Evolutionary conservation across 495 filamentous ascomycete species (phyloP).

Genomic region (Poronia punctata): DNA sequence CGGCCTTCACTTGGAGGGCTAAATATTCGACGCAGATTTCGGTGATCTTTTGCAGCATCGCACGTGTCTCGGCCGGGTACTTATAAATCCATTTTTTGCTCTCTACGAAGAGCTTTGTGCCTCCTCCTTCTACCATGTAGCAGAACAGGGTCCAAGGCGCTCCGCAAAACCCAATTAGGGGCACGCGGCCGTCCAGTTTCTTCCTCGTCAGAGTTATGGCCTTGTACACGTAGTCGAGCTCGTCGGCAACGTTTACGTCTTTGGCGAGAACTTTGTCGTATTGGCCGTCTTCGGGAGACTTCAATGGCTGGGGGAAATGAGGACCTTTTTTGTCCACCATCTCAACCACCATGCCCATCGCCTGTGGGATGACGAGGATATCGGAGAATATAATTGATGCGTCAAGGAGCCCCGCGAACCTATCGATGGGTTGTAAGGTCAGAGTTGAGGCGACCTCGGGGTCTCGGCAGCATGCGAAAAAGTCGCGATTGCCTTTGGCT

Average conservation of each 20-base stretch:
- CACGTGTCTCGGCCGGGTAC: slow-evolving; percentile 72
- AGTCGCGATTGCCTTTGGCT: slow-evolving; percentile 81
- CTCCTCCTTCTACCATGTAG: slow-evolving; percentile 98
- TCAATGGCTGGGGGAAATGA: slow-evolving; percentile 80
- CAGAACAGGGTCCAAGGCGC: slow-evolving; percentile 94
- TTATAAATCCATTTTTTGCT: slow-evolving; percentile 94
- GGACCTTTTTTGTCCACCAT: slow-evolving; percentile 97
- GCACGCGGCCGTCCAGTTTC: slow-evolving; percentile 82
- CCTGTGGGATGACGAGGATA: slow-evolving; percentile 95
- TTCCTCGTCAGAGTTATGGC: slow-evolving; percentile 86
- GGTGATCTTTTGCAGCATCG: slow-evolving; percentile 80
- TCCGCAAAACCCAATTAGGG: slow-evolving; percentile 94
- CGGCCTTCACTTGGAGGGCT: slow-evolving; percentile 83
- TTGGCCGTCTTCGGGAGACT: slow-evolving; percentile 69
- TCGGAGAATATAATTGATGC: slow-evolving; percentile 99
- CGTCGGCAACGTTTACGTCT: slow-evolving; percentile 72
- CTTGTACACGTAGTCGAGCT: slow-evolving; percentile 89
- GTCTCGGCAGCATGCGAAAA: slow-evolving; percentile 92
- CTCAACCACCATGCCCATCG: slow-evolving; percentile 92
- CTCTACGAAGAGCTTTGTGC: slow-evolving; percentile 85
- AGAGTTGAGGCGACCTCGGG: slow-evolving; percentile 88
- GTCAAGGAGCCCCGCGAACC: slow-evolving; percentile 83
- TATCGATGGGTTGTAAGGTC: slow-evolving; percentile 89
- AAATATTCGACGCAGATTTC: slow-evolving; percentile 91
- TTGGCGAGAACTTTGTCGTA: slow-evolving; percentile 69